These are phyloP conservation scores for Leccinum pallidistipes DNA, from an alignment of 1,284 basidiomycete species.

Conservation along the genomic window DNA sequence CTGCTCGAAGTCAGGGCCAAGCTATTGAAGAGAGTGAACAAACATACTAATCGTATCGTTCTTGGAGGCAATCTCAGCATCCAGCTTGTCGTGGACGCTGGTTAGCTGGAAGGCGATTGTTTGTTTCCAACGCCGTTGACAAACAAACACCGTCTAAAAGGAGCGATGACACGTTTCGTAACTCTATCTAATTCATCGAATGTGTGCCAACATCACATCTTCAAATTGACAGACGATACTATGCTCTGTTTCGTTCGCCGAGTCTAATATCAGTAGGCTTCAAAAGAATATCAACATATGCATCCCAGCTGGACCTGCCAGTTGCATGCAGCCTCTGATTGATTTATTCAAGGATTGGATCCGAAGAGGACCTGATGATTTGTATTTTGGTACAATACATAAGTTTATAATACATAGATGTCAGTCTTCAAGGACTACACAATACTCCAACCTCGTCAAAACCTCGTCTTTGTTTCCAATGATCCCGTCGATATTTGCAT, in stretches of 20 bases:
- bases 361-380: background rate
- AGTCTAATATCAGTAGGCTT: background rate
- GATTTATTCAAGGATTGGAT: background rate
- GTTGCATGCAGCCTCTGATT: background rate
- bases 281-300: too few relatives aligned
- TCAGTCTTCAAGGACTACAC: slow-evolving; percentile 6
- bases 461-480: slow-evolving; percentile 46
- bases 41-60: too few relatives aligned
- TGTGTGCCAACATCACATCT: too few relatives aligned
- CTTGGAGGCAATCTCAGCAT: too few relatives aligned
- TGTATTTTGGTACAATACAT: background rate
- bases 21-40: too few relatives aligned
- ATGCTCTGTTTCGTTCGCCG: background rate
- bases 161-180: too few relatives aligned
- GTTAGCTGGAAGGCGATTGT: slow-evolving; percentile 15
- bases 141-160: slow-evolving; percentile 14
- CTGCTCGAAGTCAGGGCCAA: too few relatives aligned
- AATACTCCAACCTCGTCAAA: slow-evolving; percentile 17
- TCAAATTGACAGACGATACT: background rate
- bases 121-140: slow-evolving; percentile 21
- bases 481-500: slow-evolving; percentile 45
- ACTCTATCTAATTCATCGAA: too few relatives aligned
- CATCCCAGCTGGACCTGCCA: background rate
- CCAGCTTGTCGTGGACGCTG: too few relatives aligned
- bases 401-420: background rate